Evolutionary conservation across 208 protist species (phyloP).

Genomic region (Blastocrithidia nonstop): DNA sequence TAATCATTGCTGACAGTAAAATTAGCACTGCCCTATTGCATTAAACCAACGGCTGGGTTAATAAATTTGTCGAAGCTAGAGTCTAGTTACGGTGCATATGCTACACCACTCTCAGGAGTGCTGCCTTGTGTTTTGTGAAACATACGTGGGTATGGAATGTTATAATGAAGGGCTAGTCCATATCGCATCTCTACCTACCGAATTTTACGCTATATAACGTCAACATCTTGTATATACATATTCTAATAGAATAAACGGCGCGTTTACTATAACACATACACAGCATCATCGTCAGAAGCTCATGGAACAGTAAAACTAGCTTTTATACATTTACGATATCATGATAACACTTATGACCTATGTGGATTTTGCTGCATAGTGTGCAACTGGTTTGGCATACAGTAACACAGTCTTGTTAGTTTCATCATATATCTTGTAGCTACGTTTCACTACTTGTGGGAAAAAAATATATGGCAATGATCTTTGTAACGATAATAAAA

Average conservation of each 20-base stretch:
- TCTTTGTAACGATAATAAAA: too few species aligned
- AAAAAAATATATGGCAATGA: conserved; percentile 1
- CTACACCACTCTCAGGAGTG: conserved; percentile 61
- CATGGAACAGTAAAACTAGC: conserved; percentile 67
- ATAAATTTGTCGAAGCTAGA: conserved; percentile 66
- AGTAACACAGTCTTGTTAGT: not conserved
- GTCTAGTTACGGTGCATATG: conserved; percentile 73
- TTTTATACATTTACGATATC: conserved; percentile 73
- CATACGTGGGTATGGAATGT: conserved; percentile 68
- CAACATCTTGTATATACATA: conserved; percentile 30
- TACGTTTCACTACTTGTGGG: too few species aligned
- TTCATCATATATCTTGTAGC: not conserved
- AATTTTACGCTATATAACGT: conserved; percentile 54
- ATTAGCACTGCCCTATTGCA: conserved; percentile 53
- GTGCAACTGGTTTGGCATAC: conserved; percentile 5
- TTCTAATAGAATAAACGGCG: conserved; percentile 64
- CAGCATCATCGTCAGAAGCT: conserved; percentile 64
- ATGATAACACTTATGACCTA: conserved; percentile 47
- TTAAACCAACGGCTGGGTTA: conserved; percentile 46
- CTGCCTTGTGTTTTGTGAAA: conserved; percentile 71
- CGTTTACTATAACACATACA: conserved; percentile 76
- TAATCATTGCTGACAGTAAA: too few species aligned
- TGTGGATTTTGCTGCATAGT: conserved; percentile 27
- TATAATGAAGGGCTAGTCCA: conserved; percentile 72
- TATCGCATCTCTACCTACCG: conserved; percentile 84